phyloP scores from a whole-genome alignment of 148 eudicot genomes.

The Rhododendron griersonianum region DNA sequence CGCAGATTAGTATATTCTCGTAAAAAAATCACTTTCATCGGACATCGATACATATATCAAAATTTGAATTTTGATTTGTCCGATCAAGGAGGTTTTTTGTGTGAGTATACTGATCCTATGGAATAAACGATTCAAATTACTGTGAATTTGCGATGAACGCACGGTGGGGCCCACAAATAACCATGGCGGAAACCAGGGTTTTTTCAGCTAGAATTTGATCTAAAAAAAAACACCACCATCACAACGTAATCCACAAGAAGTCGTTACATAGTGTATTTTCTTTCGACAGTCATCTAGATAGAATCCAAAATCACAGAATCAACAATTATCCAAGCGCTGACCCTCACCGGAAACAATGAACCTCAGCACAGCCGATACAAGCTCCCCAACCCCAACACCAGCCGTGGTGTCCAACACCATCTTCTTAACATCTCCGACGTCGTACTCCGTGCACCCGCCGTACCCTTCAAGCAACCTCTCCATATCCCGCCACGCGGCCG shows the following conservation, averaged over 20 bases:
- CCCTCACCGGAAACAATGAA: slow-evolving; percentile 24
- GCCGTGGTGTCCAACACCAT: slow-evolving; percentile 69
- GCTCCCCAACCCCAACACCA: slow-evolving; percentile 23
- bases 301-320: not conserved
- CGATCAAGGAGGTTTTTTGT: no score
- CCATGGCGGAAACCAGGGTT: no score
- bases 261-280: no score
- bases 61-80: no score
- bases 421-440: slow-evolving; percentile 53
- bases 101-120: no score
- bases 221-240: not conserved
- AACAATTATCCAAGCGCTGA: not conserved
- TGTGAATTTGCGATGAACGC: no score
- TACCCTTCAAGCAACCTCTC: slow-evolving; percentile 53
- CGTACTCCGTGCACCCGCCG: slow-evolving; percentile 64
- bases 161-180: no score
- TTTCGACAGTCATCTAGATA: not conserved
- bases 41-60: no score
- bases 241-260: not conserved
- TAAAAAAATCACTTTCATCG: no score
- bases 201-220: no score
- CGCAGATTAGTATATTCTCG: fast-evolving
- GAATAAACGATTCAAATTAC: no score
- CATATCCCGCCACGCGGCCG: slow-evolving; percentile 63
- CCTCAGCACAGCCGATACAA: slow-evolving; percentile 27